These are phyloP conservation scores for Fraxinus albicans DNA, from an alignment of 305 asterid genomes.

Conservation along the genomic window DNA sequence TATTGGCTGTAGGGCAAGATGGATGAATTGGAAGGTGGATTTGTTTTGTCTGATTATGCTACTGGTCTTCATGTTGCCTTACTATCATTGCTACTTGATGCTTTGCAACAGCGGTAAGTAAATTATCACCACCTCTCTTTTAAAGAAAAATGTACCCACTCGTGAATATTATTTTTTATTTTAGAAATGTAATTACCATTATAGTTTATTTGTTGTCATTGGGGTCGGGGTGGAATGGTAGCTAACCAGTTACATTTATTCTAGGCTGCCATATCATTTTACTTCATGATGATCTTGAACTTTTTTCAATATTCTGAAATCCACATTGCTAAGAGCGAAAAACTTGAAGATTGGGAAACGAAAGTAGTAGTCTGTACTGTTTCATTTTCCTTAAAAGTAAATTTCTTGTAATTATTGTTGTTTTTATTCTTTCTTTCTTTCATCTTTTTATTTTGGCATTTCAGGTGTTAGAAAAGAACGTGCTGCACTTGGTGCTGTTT, in stretches of 20 bases:
- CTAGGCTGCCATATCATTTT: not conserved
- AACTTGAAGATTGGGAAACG: not conserved
- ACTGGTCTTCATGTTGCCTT: constrained; percentile 92
- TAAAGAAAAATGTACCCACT: constrained; percentile 2
- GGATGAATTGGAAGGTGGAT: constrained; percentile 99
- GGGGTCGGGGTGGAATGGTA: not conserved
- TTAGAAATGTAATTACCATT: not conserved
- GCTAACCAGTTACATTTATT: constrained; percentile 11
- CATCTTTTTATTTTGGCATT: constrained; percentile 16
- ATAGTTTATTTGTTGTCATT: not conserved
- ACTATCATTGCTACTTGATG: constrained; percentile 93
- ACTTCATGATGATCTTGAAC: not conserved
- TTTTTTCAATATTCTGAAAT: not conserved
- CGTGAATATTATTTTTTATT: not conserved
- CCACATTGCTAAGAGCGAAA: not conserved
- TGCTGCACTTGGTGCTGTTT: constrained; percentile 76
- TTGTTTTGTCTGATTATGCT: constrained; percentile 83
- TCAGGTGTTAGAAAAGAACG: constrained; percentile 84
- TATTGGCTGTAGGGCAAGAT: constrained; percentile 74
- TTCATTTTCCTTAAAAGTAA: not conserved
- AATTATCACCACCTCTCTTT: constrained; percentile 12
- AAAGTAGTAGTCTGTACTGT: not conserved
- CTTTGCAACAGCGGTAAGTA: constrained; percentile 71
- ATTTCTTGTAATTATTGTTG: not conserved
- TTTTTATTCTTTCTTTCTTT: not conserved